These are phyloP conservation scores for Filosporella fistucella DNA, from an alignment of 495 filamentous ascomycete species.

Conservation along the genomic window DNA sequence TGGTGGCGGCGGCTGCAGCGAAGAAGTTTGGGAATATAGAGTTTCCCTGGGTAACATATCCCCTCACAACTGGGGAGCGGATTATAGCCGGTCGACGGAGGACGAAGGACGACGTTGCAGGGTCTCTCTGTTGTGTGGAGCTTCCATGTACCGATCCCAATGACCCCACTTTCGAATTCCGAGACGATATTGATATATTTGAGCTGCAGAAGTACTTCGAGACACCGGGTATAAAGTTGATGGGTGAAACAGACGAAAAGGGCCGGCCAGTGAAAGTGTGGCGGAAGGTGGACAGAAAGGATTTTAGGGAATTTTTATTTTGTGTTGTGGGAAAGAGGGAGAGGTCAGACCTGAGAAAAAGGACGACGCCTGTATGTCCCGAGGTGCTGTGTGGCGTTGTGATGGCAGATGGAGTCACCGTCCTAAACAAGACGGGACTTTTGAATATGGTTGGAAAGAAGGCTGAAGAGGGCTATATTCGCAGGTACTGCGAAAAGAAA, in stretches of 20 bases:
- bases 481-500: not conserved
- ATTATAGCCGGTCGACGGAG: not conserved
- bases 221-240: not conserved
- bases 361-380: not conserved
- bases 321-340: not conserved
- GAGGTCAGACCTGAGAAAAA: not conserved
- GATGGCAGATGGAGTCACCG: not conserved
- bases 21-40: not conserved
- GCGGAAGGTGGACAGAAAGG: not conserved
- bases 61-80: not conserved
- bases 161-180: not conserved
- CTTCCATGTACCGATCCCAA: conserved; percentile 2
- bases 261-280: not conserved
- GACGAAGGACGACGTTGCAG: not conserved
- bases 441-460: not conserved
- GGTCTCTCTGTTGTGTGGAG: conserved; percentile 3
- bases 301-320: not conserved
- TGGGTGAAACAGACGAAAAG: not conserved
- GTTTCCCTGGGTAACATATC: not conserved
- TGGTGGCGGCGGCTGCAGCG: not conserved
- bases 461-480: not conserved
- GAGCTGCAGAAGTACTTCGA: not conserved
- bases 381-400: not conserved
- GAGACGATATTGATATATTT: not conserved
- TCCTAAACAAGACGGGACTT: not conserved